Evolutionary conservation across 2,329 filamentous ascomycete species (phyloP), one percentile per base, ranked within the genome.

Genomic region (Fusarium clavum): DNA sequence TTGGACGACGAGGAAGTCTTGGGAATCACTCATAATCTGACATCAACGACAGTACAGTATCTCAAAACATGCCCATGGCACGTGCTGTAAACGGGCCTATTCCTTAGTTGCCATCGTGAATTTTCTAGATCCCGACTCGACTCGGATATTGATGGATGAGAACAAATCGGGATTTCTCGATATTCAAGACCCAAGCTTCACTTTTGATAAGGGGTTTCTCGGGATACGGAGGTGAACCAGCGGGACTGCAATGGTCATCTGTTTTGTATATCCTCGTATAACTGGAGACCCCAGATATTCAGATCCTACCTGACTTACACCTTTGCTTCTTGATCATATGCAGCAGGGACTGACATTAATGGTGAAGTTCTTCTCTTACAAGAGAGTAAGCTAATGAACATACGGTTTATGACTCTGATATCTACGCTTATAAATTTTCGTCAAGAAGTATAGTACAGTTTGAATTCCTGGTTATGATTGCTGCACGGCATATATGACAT

Each of bases 21-120:
- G 61, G 45, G 49, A 67, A 62, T 62, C 45, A 52, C 32, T 43
- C 43, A 20, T 46, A 7, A 48, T 54, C 55, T 66, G 48, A 54
- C 43, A 65, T 60, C 54, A 60, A 38, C 20, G 13, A 22, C 16
- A 25, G 24, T 22, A 16, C 34, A n/a, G 34, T 24, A 25, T 16
- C 6, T 44, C 12, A 47, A n/a, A 13, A 30, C 16, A 61, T 32
- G 41, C 38, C 27, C 13, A 32, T 55, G 48, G 48, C 57, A 56
- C 56, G 55, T 67, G 62, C 44, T 49, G 25, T 32, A 49, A 66
- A 67, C 56, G 63, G 62, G 46, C 63, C 63, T 66, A 56, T 61
- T 66, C 8, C 29, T 44, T 34, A 46, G 38, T 24, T 24, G 22
- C 27, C 16, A 18, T 16, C 16, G 27, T 38, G 38, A 20, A 14